Conservation (phyloP, 164 flowering plant genomes). For the Nelumbo lutea region DNA sequence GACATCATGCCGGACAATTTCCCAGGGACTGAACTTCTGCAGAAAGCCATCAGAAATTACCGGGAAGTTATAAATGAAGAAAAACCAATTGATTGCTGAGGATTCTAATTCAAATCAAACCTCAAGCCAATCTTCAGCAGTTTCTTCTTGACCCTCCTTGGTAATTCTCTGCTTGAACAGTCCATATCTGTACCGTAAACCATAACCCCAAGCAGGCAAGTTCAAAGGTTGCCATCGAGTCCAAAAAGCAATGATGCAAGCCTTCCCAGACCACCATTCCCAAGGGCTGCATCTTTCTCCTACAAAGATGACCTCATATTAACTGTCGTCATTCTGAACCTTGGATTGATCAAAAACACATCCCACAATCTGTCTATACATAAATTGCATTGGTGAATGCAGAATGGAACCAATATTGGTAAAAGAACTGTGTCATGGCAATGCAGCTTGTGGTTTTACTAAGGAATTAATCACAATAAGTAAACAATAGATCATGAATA, state of each 20-base stretch:
- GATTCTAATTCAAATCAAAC: too few species aligned
- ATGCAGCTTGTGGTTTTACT: too few species aligned
- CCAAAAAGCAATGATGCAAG: constrained; percentile 97
- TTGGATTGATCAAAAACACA: not conserved
- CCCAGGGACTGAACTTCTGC: constrained; percentile 99
- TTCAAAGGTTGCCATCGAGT: constrained; percentile 94
- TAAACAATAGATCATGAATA: too few species aligned
- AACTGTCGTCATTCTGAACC: not conserved
- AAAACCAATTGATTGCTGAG: too few species aligned
- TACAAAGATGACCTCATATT: constrained; percentile 21
- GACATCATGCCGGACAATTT: constrained; percentile 87
- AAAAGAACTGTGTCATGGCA: not conserved
- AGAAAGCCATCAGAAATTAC: constrained; percentile 7
- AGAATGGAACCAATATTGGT: not conserved
- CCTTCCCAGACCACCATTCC: constrained; percentile 98
- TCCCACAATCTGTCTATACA: not conserved
- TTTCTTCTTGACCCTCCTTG: constrained; percentile 83
- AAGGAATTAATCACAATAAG: too few species aligned
- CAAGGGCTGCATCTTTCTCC: constrained; percentile 99
- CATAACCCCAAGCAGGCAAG: constrained; percentile 99
- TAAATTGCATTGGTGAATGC: not conserved
- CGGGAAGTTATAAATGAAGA: not conserved
- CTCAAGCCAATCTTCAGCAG: constrained; percentile 99
- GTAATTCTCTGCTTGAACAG: constrained; percentile 85
- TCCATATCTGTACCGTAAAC: constrained; percentile 90